phyloP scores from a whole-genome alignment of 2,329 filamentous ascomycete genomes.

The Colletotrichum caudatum region DNA sequence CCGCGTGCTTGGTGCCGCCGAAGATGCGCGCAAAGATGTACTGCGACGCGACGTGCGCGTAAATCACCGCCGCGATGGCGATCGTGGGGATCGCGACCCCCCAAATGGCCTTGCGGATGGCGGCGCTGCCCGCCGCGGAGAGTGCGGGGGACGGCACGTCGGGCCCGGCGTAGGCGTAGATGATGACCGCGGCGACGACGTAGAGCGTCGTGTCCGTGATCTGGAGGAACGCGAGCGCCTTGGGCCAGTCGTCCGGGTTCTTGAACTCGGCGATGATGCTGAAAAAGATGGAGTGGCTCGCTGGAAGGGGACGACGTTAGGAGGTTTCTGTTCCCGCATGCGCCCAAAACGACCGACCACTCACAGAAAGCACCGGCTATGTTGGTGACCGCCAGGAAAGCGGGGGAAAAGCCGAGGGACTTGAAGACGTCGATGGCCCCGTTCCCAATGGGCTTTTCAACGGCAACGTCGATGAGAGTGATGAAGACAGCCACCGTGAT shows the following conservation, averaged over 20 bases:
- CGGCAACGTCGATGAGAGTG: slow-evolving; percentile 73
- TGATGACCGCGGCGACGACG: slow-evolving; percentile 71
- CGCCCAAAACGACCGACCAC: slow-evolving; percentile 1
- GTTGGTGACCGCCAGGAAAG: slow-evolving; percentile 70
- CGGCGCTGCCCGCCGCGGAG: slow-evolving; percentile 64
- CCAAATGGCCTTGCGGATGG: slow-evolving; percentile 74
- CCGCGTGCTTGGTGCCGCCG: slow-evolving; percentile 66
- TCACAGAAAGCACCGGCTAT: slow-evolving; percentile 74
- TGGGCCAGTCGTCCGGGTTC: slow-evolving; percentile 69
- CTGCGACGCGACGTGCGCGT: slow-evolving; percentile 74
- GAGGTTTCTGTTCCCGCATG: rapidly evolving
- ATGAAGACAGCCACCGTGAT: slow-evolving; percentile 72
- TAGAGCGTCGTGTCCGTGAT: slow-evolving; percentile 72
- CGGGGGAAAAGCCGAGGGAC: slow-evolving; percentile 60
- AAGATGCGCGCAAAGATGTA: slow-evolving; percentile 75
- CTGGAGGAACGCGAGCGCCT: slow-evolving; percentile 62
- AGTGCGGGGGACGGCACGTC: slow-evolving; percentile 74
- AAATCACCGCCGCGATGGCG: slow-evolving; percentile 77
- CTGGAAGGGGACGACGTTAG: slow-evolving; percentile 31
- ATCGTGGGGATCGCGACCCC: slow-evolving; percentile 78
- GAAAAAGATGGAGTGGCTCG: slow-evolving; percentile 75
- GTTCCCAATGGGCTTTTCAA: slow-evolving; percentile 56
- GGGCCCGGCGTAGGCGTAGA: slow-evolving; percentile 75
- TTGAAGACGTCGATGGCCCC: slow-evolving; percentile 50
- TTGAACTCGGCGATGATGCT: slow-evolving; percentile 74